phyloP scores from a whole-genome alignment of 2,329 filamentous ascomycete species.

The Clarireedia hainanense region DNA sequence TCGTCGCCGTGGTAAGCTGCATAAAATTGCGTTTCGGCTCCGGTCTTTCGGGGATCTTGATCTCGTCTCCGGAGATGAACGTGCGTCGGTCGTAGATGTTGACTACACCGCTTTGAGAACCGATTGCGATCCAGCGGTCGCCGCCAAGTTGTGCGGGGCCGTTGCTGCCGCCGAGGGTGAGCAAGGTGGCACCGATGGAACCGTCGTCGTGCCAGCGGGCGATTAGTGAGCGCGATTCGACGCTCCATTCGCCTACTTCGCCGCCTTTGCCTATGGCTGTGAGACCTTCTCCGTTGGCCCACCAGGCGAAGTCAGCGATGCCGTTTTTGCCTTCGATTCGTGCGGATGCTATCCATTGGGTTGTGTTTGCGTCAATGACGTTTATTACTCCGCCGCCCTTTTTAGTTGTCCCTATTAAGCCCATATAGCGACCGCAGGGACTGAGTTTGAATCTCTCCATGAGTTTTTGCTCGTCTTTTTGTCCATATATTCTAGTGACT shows the following conservation, averaged over 20 bases:
- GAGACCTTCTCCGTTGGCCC: constrained; percentile 74
- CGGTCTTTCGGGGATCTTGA: constrained; percentile 57
- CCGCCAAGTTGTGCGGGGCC: constrained; percentile 56
- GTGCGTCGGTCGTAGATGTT: constrained; percentile 79
- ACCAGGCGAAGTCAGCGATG: constrained; percentile 89
- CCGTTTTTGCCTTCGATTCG: constrained; percentile 75
- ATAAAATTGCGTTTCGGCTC: constrained; percentile 68
- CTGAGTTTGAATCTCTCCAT: constrained; percentile 90
- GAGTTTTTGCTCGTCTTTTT: constrained; percentile 72
- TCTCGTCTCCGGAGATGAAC: constrained; percentile 33
- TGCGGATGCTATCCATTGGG: constrained; percentile 81
- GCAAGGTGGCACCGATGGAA: constrained; percentile 73
- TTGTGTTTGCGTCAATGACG: constrained; percentile 67
- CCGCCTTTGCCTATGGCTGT: constrained; percentile 79
- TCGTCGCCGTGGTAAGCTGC: constrained; percentile 81
- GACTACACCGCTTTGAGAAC: constrained; percentile 78
- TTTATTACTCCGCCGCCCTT: constrained; percentile 89
- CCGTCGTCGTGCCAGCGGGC: constrained; percentile 88
- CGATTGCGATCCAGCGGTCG: constrained; percentile 83
- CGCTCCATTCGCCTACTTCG: constrained; percentile 82
- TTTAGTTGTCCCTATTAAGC: constrained; percentile 66
- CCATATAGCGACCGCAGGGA: constrained; percentile 81
- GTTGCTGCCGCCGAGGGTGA: constrained; percentile 66
- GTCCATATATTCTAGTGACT: constrained; percentile 65
- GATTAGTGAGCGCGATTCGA: constrained; percentile 59